phyloP scores from a whole-genome alignment of 75 land plant genomes.

The Pinus tabuliformis region DNA sequence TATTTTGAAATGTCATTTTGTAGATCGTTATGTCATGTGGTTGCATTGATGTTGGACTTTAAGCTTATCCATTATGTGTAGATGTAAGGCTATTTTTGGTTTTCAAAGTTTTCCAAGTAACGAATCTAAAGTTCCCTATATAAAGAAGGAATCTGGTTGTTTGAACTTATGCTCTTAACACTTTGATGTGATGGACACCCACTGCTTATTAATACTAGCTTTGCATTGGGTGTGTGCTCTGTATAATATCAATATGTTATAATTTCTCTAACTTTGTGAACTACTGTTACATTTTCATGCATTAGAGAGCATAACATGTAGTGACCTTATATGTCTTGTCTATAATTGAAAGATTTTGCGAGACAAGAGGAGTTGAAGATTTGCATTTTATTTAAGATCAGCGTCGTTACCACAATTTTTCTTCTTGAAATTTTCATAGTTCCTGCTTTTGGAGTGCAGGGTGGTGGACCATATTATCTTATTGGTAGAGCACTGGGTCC shows the following conservation, averaged over 20 bases:
- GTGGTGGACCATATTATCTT: conserved; percentile 99
- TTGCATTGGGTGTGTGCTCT: not conserved
- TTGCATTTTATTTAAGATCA: not conserved
- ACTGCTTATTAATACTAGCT: not conserved
- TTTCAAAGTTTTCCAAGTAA: not conserved
- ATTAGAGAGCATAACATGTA: not conserved
- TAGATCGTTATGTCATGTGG: not conserved
- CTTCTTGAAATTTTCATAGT: not conserved
- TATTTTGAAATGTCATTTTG: not conserved
- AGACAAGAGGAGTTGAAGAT: not conserved
- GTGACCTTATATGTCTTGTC: not conserved
- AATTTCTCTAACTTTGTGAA: not conserved
- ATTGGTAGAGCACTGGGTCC: conserved; percentile 99
- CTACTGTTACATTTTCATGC: not conserved
- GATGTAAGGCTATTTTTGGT: not conserved
- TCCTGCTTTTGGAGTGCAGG: conserved; percentile 37
- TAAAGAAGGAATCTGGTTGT: not conserved
- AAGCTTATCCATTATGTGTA: not conserved
- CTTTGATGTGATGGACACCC: not conserved
- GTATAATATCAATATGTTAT: not conserved
- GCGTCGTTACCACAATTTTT: not conserved
- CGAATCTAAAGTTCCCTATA: not conserved
- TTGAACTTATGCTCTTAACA: not conserved
- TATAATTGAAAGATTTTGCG: not conserved
- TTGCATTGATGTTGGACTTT: not conserved